These are phyloP conservation scores for Tetradesmus lagerheimii DNA, from an alignment of 139 green algal genomes.

Conservation along the genomic window DNA sequence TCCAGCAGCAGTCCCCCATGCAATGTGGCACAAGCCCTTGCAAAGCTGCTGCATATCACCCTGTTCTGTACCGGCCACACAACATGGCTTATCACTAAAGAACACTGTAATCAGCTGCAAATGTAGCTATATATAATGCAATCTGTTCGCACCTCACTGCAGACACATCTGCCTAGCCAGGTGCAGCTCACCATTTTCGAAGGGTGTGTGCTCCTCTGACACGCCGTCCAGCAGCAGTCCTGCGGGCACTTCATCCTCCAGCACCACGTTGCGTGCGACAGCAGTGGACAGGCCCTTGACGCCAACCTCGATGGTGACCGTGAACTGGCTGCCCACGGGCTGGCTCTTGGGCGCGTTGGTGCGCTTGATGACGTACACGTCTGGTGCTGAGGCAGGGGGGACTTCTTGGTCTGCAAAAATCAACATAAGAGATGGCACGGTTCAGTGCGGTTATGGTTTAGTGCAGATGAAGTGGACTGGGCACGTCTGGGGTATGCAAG, in stretches of 20 bases:
- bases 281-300: not conserved
- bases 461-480: too few species aligned
- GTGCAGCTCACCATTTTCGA: slow-evolving; percentile 1
- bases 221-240: not conserved
- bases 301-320: not conserved
- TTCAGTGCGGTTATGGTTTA: too few species aligned
- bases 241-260: not conserved
- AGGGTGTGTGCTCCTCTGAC: not conserved
- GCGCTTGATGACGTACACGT: slow-evolving; percentile 18
- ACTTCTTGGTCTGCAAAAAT: not conserved
- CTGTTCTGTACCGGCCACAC: too few species aligned
- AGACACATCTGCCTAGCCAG: too few species aligned
- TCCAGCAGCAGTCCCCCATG: too few species aligned
- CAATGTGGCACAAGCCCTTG: too few species aligned
- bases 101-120: too few species aligned
- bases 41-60: too few species aligned
- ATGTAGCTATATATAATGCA: too few species aligned
- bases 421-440: not conserved
- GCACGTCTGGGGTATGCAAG: too few species aligned
- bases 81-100: too few species aligned
- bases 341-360: not conserved
- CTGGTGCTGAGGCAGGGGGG: not conserved
- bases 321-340: slow-evolving; percentile 7
- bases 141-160: too few species aligned
- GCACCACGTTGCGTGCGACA: not conserved